Percentiles rank a stretch among this genome's conserved stretches.
These are phyloP conservation scores for Spongiforma sp. DNA, from an alignment of 1,284 basidiomycete genomes.

Conservation along the genomic window DNA sequence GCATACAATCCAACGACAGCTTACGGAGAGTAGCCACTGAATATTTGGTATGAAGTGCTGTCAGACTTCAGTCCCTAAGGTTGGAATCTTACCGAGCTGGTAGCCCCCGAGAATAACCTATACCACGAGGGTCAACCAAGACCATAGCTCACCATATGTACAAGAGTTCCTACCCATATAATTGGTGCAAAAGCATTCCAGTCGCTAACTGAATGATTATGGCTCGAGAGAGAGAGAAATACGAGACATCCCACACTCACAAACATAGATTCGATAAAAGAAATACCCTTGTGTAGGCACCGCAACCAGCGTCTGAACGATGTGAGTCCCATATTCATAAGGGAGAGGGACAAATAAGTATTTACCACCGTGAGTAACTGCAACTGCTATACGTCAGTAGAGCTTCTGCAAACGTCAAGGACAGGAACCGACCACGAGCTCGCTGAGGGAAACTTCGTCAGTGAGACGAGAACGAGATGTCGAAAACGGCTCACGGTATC, in stretches of 20 bases:
- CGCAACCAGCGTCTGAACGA: constrained; percentile 7
- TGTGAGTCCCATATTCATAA: neutral
- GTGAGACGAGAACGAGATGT: neutral
- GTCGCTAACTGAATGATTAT: neutral
- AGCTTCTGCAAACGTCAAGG: neutral
- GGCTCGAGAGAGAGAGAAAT: neutral
- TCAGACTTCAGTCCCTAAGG: neutral
- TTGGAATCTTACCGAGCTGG: constrained; percentile 7
- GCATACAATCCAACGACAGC: neutral
- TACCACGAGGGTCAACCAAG: neutral
- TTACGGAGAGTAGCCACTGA: constrained; percentile 5
- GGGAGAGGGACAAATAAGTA: neutral
- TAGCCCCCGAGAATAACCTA: constrained; percentile 5
- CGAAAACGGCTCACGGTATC: constrained; percentile 14
- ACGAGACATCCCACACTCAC: neutral
- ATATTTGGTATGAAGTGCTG: no score
- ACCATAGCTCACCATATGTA: neutral
- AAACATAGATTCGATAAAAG: constrained; percentile 1
- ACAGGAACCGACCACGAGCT: neutral
- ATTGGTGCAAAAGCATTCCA: constrained; percentile 4
- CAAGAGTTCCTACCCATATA: constrained; percentile 4
- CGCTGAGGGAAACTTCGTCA: neutral
- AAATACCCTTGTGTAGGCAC: constrained; percentile 10
- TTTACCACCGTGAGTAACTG: constrained; percentile 7
- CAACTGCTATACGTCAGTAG: neutral